These are phyloP conservation scores for Davidsoniella virescens DNA, from an alignment of 2,329 filamentous ascomycete genomes.

Conservation along the genomic window DNA sequence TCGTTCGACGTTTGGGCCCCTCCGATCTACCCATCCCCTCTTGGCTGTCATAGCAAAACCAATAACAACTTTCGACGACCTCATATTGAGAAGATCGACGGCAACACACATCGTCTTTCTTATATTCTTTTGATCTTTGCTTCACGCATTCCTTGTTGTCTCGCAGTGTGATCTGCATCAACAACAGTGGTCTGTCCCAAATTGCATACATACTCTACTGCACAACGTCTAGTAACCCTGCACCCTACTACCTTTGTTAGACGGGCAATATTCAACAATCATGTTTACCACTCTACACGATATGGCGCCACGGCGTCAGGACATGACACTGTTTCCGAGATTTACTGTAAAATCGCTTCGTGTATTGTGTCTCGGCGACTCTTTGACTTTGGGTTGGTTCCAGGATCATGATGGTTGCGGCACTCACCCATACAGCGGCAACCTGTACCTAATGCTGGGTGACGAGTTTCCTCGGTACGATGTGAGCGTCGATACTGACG, in stretches of 20 bases:
- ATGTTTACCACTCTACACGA: conserved; percentile 11
- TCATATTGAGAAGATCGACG: too few relatives aligned
- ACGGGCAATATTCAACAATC: not conserved
- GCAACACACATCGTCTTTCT: too few relatives aligned
- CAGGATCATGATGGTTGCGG: conserved; percentile 20
- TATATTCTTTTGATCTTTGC: too few relatives aligned
- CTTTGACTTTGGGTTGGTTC: conserved; percentile 42
- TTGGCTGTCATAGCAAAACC: too few relatives aligned
- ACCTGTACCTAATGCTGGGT: conserved; percentile 30
- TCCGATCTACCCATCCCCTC: too few relatives aligned
- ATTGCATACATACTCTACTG: too few relatives aligned
- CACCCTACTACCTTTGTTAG: not conserved
- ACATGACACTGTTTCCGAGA: not conserved
- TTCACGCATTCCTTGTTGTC: too few relatives aligned
- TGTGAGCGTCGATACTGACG: conserved; percentile 29
- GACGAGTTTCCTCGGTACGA: conserved; percentile 28
- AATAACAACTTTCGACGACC: too few relatives aligned
- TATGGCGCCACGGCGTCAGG: conserved; percentile 1
- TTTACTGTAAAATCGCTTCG: conserved; percentile 22
- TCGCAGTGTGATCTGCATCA: too few relatives aligned
- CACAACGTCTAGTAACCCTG: not conserved
- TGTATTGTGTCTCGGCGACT: conserved; percentile 50
- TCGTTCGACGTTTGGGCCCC: too few relatives aligned
- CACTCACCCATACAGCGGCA: conserved; percentile 36
- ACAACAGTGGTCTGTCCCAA: too few relatives aligned